Evolutionary conservation across 2,329 filamentous ascomycete genomes (phyloP), one percentile per base, ranked within the genome.

Genomic region (Cladosporium sphaerospermum): DNA sequence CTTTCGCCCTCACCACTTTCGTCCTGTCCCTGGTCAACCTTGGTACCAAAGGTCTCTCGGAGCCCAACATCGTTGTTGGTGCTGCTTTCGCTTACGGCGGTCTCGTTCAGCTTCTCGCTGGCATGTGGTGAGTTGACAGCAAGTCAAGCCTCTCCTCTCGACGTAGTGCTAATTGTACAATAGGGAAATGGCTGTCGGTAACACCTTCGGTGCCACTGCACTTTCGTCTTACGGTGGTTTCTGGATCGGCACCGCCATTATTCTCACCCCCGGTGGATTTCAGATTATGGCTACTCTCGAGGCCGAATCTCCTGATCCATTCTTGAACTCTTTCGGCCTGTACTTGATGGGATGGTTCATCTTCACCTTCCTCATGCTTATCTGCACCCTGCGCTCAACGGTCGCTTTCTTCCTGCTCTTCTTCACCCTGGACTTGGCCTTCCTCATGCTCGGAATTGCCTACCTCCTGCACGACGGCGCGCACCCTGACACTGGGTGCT

Each of bases 1-100:
- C 79, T 69, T 85, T 86, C 68, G 81, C 82, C n/a, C 64, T 83
- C 58, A 84, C 83, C 9, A 84, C 82, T 9, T 84, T 85, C 62
- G 74, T 81, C 11, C 73, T 85, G 50, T 75, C 73, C 4, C 61
- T 73, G 45, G 75, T 77, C 67, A 77, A 78, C 59, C 59, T 77
- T 58, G 69, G 71, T 33, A 75, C 74, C 3, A 64, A 62, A 9
- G 65, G 66, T 54, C 69, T 77, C 56, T 59, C 56, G 9, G 64
- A 67, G 42, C 74, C 75, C 32, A 77, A 73, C 62, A 59, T 78
- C 18, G 74, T 77, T 42, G 69, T 78, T 49, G 75, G 73, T 33
- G 61, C 74, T 57, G 75, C 75, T 8, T 77, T 71, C 57, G 75
- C 69, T 9, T 78, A 78, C 56, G 75, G 75, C 58, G 75, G 75